Percentiles rank a stretch among this genome's conserved stretches.
These are phyloP conservation scores for Golubevia pallescens DNA, from an alignment of 1,284 basidiomycete species.

Conservation along the genomic window DNA sequence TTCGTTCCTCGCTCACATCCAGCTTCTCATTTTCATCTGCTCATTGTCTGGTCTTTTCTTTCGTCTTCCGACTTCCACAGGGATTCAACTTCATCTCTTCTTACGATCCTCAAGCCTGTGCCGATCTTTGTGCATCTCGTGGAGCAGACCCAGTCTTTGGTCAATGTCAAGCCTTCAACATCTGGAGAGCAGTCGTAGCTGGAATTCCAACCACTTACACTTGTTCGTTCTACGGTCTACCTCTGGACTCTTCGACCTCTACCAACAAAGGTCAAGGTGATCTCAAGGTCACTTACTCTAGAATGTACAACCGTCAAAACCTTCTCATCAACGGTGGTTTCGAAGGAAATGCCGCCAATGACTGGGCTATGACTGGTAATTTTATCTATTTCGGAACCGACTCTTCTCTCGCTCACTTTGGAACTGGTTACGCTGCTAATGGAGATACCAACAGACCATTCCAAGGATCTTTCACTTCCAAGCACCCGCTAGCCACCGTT, in stretches of 20 bases:
- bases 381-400: too few species aligned
- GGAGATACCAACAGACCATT: too few species aligned
- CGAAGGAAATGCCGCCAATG: neutral
- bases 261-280: neutral
- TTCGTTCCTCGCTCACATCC: neutral
- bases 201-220: neutral
- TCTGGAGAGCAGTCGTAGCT: neutral
- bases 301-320: neutral
- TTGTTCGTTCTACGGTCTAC: neutral
- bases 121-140: neutral
- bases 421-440: neutral
- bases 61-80: neutral
- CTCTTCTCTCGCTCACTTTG: neutral
- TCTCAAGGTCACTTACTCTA: neutral
- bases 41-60: neutral
- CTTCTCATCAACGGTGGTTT: neutral
- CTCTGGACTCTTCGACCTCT: neutral
- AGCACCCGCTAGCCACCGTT: neutral
- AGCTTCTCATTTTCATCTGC: neutral
- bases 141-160: neutral
- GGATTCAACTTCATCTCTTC: neutral
- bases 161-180: neutral
- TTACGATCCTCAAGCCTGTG: neutral
- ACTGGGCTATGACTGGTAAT: too few species aligned
- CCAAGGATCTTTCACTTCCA: neutral